Evolutionary conservation across 2,329 filamentous ascomycete species (phyloP).

Genomic region (Calonectria fujianensis): DNA sequence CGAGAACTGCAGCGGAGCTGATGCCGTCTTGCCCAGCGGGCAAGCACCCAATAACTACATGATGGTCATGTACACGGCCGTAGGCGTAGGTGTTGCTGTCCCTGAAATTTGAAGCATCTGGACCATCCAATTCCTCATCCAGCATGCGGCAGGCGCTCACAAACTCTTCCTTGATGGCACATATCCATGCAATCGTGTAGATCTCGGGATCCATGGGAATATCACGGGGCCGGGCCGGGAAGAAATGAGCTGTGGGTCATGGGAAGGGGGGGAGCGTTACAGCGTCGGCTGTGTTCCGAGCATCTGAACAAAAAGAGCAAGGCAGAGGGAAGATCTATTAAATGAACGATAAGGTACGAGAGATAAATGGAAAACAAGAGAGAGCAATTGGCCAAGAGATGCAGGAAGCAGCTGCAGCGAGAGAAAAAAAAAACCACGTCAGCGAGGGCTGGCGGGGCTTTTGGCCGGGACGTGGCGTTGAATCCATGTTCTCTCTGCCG

Average conservation of each 20-base stretch:
- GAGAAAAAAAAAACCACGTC: slow-evolving; percentile 20
- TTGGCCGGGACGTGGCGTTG: slow-evolving; percentile 14
- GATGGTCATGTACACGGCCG: slow-evolving; percentile 18
- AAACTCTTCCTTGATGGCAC: slow-evolving; percentile 35
- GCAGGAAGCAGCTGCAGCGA: not conserved
- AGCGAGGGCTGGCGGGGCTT: slow-evolving; percentile 18
- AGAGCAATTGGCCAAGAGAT: slow-evolving; percentile 10
- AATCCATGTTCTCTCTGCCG: slow-evolving; percentile 6
- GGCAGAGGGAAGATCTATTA: slow-evolving; percentile 3
- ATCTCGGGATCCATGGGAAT: slow-evolving; percentile 26
- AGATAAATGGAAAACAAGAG: not conserved
- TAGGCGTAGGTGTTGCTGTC: slow-evolving; percentile 38
- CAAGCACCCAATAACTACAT: slow-evolving; percentile 22
- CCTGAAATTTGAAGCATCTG: not conserved
- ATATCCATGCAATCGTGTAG: slow-evolving; percentile 43
- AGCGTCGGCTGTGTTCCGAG: slow-evolving; percentile 2
- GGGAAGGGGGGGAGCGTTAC: slow-evolving; percentile 11
- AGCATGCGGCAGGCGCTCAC: slow-evolving; percentile 24
- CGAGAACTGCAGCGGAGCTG: not conserved
- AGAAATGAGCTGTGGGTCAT: slow-evolving; percentile 25
- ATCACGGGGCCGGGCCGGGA: not conserved
- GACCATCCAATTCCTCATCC: not conserved
- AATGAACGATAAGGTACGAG: not conserved
- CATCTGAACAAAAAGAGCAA: slow-evolving; percentile 7
- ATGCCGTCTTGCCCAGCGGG: not conserved